A percentile compares a stretch with the other conserved stretches of the same genome.
phyloP scores from a whole-genome alignment of 768 basidiomycete species.

The Psilocybe cubensis region DNA sequence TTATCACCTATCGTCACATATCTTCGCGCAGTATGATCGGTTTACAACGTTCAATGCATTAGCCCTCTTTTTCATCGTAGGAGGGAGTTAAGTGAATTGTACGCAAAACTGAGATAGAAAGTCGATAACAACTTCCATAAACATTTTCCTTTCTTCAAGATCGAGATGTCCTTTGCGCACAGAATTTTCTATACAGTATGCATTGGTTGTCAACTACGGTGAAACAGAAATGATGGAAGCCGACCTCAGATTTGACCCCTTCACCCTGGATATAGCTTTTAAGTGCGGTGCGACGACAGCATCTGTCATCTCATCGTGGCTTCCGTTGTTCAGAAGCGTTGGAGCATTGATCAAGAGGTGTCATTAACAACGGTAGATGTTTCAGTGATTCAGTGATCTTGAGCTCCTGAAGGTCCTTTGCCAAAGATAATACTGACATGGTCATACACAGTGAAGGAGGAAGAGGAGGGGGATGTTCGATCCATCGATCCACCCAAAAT shows the following conservation, averaged over 20 bases:
- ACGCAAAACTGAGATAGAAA: not conserved
- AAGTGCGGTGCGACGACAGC: constrained; percentile 39
- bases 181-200: constrained; percentile 23
- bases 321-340: constrained; percentile 45
- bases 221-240: not conserved
- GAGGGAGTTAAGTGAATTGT: too few species aligned
- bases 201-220: not conserved
- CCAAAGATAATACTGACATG: constrained; percentile 42
- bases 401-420: constrained; percentile 43
- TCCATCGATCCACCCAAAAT: constrained; percentile 36
- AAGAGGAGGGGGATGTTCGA: too few species aligned
- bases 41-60: too few species aligned
- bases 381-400: constrained; percentile 42
- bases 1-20: too few species aligned
- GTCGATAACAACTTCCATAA: constrained; percentile 1
- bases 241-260: constrained; percentile 43
- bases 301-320: constrained; percentile 45
- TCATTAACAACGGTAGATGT: constrained; percentile 46
- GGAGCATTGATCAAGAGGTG: constrained; percentile 43
- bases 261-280: constrained; percentile 39
- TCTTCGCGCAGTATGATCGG: too few species aligned
- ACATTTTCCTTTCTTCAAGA: constrained; percentile 46
- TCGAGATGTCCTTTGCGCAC: constrained; percentile 47
- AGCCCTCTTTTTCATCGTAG: too few species aligned
- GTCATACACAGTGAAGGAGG: constrained; percentile 51